A percentile compares a stretch with the other conserved stretches of the same genome.
Conservation (phyloP, 1,139 yeast genomes). For the Lodderomyces parapsilosis region DNA sequence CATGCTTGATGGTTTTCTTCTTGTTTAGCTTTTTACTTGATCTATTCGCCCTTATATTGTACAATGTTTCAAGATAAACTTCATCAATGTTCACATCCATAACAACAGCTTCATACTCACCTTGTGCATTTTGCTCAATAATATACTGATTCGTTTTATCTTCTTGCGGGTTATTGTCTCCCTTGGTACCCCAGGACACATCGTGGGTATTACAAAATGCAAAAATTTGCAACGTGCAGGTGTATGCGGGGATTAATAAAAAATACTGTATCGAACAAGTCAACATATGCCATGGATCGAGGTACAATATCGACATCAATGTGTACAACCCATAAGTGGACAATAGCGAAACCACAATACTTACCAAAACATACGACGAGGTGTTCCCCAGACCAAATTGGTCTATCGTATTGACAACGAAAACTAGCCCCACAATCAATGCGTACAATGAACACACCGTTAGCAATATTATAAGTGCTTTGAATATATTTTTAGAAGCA, state of each 20-base stretch:
- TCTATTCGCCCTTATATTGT: slow-evolving; percentile 72
- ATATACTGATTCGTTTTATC: slow-evolving; percentile 44
- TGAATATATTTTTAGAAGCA: slow-evolving; percentile 71
- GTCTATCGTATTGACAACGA: slow-evolving; percentile 59
- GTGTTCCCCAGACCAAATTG: slow-evolving; percentile 37
- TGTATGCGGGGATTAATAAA: slow-evolving; percentile 83
- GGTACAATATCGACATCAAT: slow-evolving; percentile 71
- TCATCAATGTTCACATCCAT: slow-evolving; percentile 91
- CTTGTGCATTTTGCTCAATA: slow-evolving; percentile 47
- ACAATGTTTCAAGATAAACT: slow-evolving; percentile 74
- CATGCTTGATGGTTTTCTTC: slow-evolving; percentile 38
- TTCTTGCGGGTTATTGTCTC: slow-evolving; percentile 74
- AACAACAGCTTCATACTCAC: slow-evolving; percentile 85
- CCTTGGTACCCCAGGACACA: slow-evolving; percentile 97
- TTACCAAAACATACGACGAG: slow-evolving; percentile 57
- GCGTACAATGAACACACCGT: slow-evolving; percentile 83
- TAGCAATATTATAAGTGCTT: slow-evolving; percentile 66
- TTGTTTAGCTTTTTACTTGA: slow-evolving; percentile 53
- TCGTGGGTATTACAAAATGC: slow-evolving; percentile 96
- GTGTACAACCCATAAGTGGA: slow-evolving; percentile 93
- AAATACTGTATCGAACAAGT: slow-evolving; percentile 86
- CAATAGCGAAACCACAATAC: slow-evolving; percentile 77
- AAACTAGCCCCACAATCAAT: slow-evolving; percentile 76
- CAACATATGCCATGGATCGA: slow-evolving; percentile 94
- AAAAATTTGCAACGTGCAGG: slow-evolving; percentile 87